These are phyloP conservation scores for Nicotiana attenuata DNA, from an alignment of 257 asterid genomes.

Conservation along the genomic window DNA sequence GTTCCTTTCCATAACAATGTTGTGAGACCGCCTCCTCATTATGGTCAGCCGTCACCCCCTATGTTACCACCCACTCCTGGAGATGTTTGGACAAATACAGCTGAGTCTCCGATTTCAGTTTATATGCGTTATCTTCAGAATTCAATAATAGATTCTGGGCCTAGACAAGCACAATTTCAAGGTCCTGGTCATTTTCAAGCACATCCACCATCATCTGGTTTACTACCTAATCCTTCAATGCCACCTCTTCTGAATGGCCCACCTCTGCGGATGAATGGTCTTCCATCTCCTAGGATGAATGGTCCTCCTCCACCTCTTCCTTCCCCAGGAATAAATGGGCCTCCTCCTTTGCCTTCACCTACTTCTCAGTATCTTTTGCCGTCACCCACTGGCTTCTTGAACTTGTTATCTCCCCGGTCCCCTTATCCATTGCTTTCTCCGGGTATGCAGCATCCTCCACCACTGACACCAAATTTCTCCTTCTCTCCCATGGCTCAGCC, in stretches of 20 bases:
- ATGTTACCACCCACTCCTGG: constrained; percentile 49
- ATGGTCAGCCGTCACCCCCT: constrained; percentile 50
- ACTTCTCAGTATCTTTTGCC: constrained; percentile 79
- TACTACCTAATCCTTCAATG: constrained; percentile 37
- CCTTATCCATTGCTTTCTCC: constrained; percentile 85
- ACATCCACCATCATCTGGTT: constrained; percentile 25
- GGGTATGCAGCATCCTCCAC: constrained; percentile 63
- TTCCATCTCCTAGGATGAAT: constrained; percentile 51
- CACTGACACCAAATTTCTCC: constrained; percentile 68
- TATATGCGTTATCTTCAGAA: constrained; percentile 86
- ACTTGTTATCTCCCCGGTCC: constrained; percentile 69
- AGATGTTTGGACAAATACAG: constrained; percentile 67
- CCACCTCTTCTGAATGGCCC: constrained; percentile 39
- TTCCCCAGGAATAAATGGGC: constrained; percentile 51
- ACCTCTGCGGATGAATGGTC: constrained; percentile 40
- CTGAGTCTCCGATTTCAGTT: constrained; percentile 83
- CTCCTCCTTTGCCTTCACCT: constrained; percentile 73
- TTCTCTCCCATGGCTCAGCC: constrained; percentile 61
- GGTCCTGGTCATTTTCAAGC: constrained; percentile 30
- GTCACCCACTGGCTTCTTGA: constrained; percentile 70
- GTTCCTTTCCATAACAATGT: constrained; percentile 45
- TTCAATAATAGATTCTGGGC: constrained; percentile 57
- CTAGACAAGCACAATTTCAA: constrained; percentile 32
- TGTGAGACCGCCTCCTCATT: constrained; percentile 51
- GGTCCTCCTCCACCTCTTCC: constrained; percentile 56